Percentiles rank a stretch among this genome's conserved stretches.
These are phyloP conservation scores for Aspergillus taichungensis DNA, from an alignment of 495 filamentous ascomycete species.

Conservation along the genomic window DNA sequence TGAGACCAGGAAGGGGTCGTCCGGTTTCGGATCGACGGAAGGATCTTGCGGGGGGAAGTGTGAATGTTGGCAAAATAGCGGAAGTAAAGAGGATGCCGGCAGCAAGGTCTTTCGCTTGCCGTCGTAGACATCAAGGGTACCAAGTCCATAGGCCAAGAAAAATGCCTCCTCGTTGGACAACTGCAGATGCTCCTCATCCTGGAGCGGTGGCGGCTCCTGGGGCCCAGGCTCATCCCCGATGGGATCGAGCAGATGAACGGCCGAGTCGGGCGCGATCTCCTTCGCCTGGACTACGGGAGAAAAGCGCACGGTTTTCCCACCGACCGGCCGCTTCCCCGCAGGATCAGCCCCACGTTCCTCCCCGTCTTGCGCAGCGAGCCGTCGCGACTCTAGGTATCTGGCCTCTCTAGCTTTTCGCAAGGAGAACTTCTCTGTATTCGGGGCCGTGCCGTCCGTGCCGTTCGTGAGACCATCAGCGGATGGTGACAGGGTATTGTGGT, in stretches of 20 bases:
- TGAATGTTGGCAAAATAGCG: conserved; percentile 57
- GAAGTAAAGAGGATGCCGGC: conserved; percentile 42
- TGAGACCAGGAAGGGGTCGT: conserved; percentile 77
- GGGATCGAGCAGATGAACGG: conserved; percentile 15
- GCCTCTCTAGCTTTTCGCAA: conserved; percentile 35
- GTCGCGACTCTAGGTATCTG: conserved; percentile 19
- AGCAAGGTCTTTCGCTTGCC: conserved; percentile 34
- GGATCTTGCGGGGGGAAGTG: conserved; percentile 51
- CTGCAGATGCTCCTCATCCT: conserved; percentile 86
- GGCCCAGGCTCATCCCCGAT: conserved; percentile 18
- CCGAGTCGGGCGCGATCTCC: conserved; percentile 41
- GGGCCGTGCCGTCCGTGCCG: conserved; percentile 12
- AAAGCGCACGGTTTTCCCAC: conserved; percentile 55
- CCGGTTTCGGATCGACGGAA: conserved; percentile 39
- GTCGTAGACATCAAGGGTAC: conserved; percentile 60
- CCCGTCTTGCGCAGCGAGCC: conserved; percentile 12
- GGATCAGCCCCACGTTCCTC: background rate
- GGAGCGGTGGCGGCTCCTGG: conserved; percentile 28
- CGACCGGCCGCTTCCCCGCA: conserved; percentile 10
- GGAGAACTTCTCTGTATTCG: conserved; percentile 29
- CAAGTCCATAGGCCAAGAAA: conserved; percentile 78
- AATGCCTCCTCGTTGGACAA: conserved; percentile 85
- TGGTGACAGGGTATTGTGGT: conserved; percentile 5
- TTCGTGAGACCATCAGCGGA: conserved; percentile 14
- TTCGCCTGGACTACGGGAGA: conserved; percentile 52